Evolutionary conservation across 768 basidiomycete genomes (phyloP).

Genomic region (Bullera alba): DNA sequence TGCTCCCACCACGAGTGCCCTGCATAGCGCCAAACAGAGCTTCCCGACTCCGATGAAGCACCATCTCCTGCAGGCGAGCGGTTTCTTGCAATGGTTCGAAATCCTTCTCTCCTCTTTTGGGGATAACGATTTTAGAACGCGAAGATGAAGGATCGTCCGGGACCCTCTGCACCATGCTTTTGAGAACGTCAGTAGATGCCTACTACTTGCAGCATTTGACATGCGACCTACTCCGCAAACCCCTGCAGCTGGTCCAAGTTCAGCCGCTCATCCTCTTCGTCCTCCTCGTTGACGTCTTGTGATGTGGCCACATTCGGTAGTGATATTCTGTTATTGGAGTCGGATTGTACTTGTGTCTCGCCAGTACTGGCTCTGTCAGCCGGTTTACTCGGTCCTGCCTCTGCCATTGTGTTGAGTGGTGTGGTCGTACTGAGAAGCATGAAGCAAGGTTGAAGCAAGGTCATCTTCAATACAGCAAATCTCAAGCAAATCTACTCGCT

Average conservation of each 20-base stretch:
- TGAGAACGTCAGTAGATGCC: background rate
- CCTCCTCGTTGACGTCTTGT: too few relatives aligned
- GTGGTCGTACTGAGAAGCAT: too few relatives aligned
- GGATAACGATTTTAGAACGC: slow-evolving; percentile 55
- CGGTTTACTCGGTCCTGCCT: too few relatives aligned
- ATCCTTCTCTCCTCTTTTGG: slow-evolving; percentile 95
- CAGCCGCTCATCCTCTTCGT: background rate
- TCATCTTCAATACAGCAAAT: too few relatives aligned
- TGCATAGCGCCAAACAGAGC: slow-evolving; percentile 83
- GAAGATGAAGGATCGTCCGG: background rate
- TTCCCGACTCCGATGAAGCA: slow-evolving; percentile 67
- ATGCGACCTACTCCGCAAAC: background rate
- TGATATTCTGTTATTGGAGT: too few relatives aligned
- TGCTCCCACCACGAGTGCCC: slow-evolving; percentile 66
- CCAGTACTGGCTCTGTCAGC: too few relatives aligned
- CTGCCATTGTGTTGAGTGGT: too few relatives aligned
- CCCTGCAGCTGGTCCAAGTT: background rate
- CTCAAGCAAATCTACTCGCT: too few relatives aligned
- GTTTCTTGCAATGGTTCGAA: slow-evolving; percentile 68
- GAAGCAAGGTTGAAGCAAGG: too few relatives aligned
- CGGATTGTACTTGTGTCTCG: too few relatives aligned
- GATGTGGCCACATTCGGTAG: too few relatives aligned
- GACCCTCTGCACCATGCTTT: background rate
- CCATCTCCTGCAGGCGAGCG: slow-evolving; percentile 59
- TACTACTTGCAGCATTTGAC: too few relatives aligned